These are phyloP conservation scores for Pachysandra terminalis DNA, from an alignment of 164 flowering plant genomes.

Conservation along the genomic window DNA sequence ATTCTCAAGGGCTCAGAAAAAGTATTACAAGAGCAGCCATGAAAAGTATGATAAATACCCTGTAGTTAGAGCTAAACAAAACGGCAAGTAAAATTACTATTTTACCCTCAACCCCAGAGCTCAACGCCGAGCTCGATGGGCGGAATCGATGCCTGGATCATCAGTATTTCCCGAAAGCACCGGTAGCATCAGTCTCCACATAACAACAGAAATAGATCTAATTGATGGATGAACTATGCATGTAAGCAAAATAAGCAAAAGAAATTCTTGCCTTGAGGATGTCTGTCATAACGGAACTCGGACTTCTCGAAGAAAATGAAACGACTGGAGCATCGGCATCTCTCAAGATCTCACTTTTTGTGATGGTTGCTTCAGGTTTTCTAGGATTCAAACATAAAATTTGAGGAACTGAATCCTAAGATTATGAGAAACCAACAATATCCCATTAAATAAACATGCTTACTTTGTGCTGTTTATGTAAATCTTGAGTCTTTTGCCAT, in stretches of 20 bases:
- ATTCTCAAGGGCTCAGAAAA: too few relatives aligned
- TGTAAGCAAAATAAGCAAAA: neutral
- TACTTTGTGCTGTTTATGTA: conserved; percentile 16
- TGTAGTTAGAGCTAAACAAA: too few relatives aligned
- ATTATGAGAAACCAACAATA: neutral
- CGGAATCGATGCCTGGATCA: too few relatives aligned
- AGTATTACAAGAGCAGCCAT: too few relatives aligned
- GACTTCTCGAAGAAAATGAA: conserved; percentile 60
- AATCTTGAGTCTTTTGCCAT: neutral
- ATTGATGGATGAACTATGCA: neutral
- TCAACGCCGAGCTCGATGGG: too few relatives aligned
- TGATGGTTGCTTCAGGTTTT: conserved; percentile 14
- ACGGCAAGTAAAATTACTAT: too few relatives aligned
- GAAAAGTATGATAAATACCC: too few relatives aligned
- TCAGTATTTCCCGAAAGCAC: too few relatives aligned
- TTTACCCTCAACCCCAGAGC: too few relatives aligned
- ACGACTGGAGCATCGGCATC: conserved; percentile 35
- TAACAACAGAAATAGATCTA: too few relatives aligned
- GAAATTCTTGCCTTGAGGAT: conserved; percentile 34
- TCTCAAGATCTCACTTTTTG: conserved; percentile 17
- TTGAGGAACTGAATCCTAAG: too few relatives aligned
- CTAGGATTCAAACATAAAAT: neutral
- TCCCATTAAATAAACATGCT: neutral
- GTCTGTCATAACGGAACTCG: conserved; percentile 26
- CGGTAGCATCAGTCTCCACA: too few relatives aligned